Conservation (phyloP, 805 yeast species). For the Kluyveromyces wickerhamii region DNA sequence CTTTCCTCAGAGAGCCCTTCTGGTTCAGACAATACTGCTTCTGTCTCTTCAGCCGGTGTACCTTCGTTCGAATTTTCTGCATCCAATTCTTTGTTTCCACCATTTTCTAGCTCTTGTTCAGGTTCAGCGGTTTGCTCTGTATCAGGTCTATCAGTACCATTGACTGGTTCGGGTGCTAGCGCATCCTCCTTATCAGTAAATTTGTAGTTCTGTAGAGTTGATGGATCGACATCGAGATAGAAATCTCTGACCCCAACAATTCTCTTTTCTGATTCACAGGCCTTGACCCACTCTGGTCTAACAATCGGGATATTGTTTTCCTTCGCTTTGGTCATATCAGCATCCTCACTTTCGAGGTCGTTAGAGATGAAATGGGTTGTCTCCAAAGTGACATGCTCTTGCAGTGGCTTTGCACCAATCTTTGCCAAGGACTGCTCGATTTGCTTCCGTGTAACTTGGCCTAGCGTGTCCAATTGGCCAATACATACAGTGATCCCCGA, state of each 20-base stretch:
- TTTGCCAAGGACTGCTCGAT: slow-evolving; percentile 51
- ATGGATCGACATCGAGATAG: slow-evolving; percentile 50
- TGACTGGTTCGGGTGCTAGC: no score
- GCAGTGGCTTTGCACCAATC: slow-evolving; percentile 82
- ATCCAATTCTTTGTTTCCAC: neutral
- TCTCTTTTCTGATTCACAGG: slow-evolving; percentile 82
- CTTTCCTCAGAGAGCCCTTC: slow-evolving; percentile 5
- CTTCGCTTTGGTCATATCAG: slow-evolving; percentile 67
- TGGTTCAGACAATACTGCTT: slow-evolving; percentile 2
- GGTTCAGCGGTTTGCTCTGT: no score
- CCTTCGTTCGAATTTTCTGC: neutral
- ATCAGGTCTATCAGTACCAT: no score
- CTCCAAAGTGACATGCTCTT: slow-evolving; percentile 67
- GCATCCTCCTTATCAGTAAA: slow-evolving; percentile 28
- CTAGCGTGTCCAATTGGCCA: slow-evolving; percentile 64
- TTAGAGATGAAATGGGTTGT: slow-evolving; percentile 84
- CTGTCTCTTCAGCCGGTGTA: neutral
- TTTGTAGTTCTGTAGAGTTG: slow-evolving; percentile 37
- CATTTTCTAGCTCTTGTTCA: neutral
- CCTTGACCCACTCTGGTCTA: slow-evolving; percentile 94
- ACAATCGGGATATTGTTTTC: slow-evolving; percentile 87
- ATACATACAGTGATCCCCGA: slow-evolving; percentile 87
- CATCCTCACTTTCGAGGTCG: slow-evolving; percentile 25
- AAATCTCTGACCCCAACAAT: slow-evolving; percentile 90
- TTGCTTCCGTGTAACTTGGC: slow-evolving; percentile 41